A percentile compares a stretch with the other conserved stretches of the same genome.
These are phyloP conservation scores for Ogataea angusta DNA, from an alignment of 805 yeast genomes.

Conservation along the genomic window DNA sequence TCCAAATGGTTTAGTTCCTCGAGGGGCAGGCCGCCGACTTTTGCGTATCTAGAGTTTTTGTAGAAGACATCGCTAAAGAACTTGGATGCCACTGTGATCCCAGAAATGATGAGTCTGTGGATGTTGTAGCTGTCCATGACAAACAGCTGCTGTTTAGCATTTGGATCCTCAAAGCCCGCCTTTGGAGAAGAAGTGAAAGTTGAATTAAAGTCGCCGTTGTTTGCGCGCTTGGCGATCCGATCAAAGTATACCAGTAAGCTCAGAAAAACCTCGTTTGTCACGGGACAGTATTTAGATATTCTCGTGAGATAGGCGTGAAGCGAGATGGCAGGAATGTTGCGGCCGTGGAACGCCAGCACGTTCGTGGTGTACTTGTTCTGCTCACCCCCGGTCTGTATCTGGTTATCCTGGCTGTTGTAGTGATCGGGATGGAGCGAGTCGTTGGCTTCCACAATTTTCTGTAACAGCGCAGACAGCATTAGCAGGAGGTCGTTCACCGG, in stretches of 20 bases:
- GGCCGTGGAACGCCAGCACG: conserved; percentile 90
- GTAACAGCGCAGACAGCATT: conserved; percentile 82
- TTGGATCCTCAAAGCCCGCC: conserved; percentile 20
- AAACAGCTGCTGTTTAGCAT: conserved; percentile 51
- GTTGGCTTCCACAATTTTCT: conserved; percentile 86
- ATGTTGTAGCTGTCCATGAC: conserved; percentile 96
- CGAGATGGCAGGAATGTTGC: conserved; percentile 93
- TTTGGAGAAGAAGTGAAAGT: conserved; percentile 15
- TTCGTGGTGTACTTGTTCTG: conserved; percentile 55
- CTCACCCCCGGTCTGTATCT: conserved; percentile 18
- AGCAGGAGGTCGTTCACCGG: conserved; percentile 76
- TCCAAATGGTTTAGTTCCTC: conserved; percentile 93
- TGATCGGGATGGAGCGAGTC: conserved; percentile 76
- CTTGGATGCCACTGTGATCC: conserved; percentile 92
- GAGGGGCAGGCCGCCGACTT: conserved; percentile 91
- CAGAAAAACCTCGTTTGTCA: conserved; percentile 94
- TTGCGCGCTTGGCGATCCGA: conserved; percentile 82
- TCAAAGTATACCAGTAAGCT: conserved; percentile 91
- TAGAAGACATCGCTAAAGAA: conserved; percentile 93
- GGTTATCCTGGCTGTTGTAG: conserved; percentile 37
- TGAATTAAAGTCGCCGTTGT: conserved; percentile 39
- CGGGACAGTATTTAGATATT: conserved; percentile 94
- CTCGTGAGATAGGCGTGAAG: conserved; percentile 86
- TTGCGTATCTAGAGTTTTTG: conserved; percentile 90
- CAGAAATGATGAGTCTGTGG: conserved; percentile 89